phyloP scores from a whole-genome alignment of 352 stramenopile species.

The Globisporangium apiculatum region DNA sequence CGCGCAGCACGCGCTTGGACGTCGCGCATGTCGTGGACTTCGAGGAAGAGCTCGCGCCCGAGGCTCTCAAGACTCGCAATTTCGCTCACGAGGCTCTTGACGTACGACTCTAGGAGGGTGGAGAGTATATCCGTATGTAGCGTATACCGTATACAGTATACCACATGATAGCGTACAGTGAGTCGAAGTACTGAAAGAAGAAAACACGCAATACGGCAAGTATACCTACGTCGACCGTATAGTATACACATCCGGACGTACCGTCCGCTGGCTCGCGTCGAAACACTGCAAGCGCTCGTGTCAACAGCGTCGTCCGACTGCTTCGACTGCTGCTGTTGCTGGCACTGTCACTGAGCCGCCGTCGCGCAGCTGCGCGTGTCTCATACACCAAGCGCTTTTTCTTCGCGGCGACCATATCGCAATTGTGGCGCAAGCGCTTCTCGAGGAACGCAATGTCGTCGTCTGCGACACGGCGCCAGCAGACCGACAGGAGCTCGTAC shows the following conservation, averaged over 20 bases:
- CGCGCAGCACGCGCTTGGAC: slow-evolving; percentile 45
- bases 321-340: neutral
- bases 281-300: slow-evolving; percentile 25
- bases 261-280: slow-evolving; percentile 14
- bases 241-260: too few species aligned
- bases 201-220: neutral
- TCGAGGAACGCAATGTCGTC: slow-evolving; percentile 81
- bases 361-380: slow-evolving; percentile 21
- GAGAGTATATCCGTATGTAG: too few species aligned
- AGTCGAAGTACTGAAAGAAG: too few species aligned
- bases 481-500: slow-evolving; percentile 84
- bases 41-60: slow-evolving; percentile 69
- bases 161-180: too few species aligned
- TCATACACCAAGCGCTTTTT: slow-evolving; percentile 70
- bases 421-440: slow-evolving; percentile 71
- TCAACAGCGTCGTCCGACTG: slow-evolving; percentile 21
- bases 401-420: slow-evolving; percentile 78
- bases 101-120: slow-evolving; percentile 39
- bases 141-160: too few species aligned
- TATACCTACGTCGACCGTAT: too few species aligned
- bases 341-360: slow-evolving; percentile 17
- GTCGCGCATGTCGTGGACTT: slow-evolving; percentile 78
- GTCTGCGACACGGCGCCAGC: slow-evolving; percentile 67
- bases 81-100: slow-evolving; percentile 56
- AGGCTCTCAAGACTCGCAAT: slow-evolving; percentile 76